Conservation (phyloP, 2,329 filamentous ascomycete genomes). For the Aciculosporium take region DNA sequence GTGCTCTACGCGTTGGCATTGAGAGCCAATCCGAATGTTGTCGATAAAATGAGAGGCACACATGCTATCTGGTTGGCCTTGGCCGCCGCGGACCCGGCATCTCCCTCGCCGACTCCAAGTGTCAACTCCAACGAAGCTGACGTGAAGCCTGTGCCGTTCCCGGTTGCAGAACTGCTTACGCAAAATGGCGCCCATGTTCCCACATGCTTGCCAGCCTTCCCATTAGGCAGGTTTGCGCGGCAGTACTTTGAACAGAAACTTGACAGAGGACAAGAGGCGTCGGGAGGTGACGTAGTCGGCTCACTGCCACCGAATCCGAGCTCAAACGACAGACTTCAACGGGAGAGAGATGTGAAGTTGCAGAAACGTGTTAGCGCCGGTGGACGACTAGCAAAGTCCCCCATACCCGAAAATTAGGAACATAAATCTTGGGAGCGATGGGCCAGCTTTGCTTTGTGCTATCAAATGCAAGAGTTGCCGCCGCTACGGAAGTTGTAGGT, state of each 20-base stretch:
- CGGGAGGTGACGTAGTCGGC: constrained; percentile 39
- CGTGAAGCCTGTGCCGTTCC: constrained; percentile 54
- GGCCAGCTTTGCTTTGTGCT: constrained; percentile 23
- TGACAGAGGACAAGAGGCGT: constrained; percentile 30
- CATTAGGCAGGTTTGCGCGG: constrained; percentile 65
- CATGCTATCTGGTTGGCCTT: constrained; percentile 84
- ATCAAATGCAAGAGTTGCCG: constrained; percentile 19
- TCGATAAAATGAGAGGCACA: constrained; percentile 75
- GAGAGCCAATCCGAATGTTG: constrained; percentile 71
- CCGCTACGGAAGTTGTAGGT: constrained; percentile 12
- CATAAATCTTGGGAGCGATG: constrained; percentile 25
- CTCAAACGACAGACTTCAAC: constrained; percentile 35
- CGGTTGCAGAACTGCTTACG: constrained; percentile 76
- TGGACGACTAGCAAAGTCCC: constrained; percentile 52
- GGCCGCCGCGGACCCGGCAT: constrained; percentile 79
- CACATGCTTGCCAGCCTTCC: constrained; percentile 59
- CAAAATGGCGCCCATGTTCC: constrained; percentile 93
- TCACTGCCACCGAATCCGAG: constrained; percentile 39
- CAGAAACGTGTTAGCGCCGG: constrained; percentile 71
- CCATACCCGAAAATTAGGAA: constrained; percentile 48
- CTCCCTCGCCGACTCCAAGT: constrained; percentile 42
- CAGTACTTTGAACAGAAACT: constrained; percentile 73
- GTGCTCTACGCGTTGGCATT: constrained; percentile 84
- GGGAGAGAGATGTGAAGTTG: constrained; percentile 53
- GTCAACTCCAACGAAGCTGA: constrained; percentile 28